Base-by-base conservation (phyloP, 1,284 basidiomycete genomes). In the Ustilago curta region DNA sequence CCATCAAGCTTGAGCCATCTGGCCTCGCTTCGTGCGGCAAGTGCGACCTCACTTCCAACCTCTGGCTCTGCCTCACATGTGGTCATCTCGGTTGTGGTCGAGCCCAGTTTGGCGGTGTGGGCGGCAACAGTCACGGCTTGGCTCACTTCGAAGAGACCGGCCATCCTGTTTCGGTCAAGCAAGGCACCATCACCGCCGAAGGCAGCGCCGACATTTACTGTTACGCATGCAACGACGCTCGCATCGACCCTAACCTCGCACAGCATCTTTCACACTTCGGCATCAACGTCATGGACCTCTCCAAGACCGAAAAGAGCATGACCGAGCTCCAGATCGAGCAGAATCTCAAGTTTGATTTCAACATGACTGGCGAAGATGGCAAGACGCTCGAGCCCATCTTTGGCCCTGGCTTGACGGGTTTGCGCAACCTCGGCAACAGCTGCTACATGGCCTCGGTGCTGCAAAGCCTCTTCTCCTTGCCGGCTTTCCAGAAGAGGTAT, bases 301-400 rank as follows among this genome's bases (percentile, higher is more conserved):
- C 87, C 27, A 99, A 99, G 87, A 99, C 95, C 0, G 95, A 97
- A 84, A 98, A 97, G 87, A 94, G 91, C 57, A 94, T 97, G 91
- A 97, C 95, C 0, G 96, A 99, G 83, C 87, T 99, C 61, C 94
- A 98, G 92, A 92, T 98, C 79, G 95, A 97, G 84, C 95, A 98
- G 80, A 99, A 99, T 82, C 87, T 97, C 57, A 91, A 90, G 61
- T 98, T 95, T 83, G 95, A 98, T 85, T 98, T 99, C 85, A 94
- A 92, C 4, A 90, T 99, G 82, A 94, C 92, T 0, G 90, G 90
- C n/a, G 93, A 95, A 62, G 91, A 94, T 59, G 96, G 95, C 9
- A 91, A 92, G 57, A 91, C 93, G 9, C 88, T 98, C 7, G 89
- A 93, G 82, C 95, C 95, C 0, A 86, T 97, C 14, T 96, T 92